These are phyloP conservation scores for Mycena crocata DNA, from an alignment of 768 basidiomycete species.

Conservation along the genomic window DNA sequence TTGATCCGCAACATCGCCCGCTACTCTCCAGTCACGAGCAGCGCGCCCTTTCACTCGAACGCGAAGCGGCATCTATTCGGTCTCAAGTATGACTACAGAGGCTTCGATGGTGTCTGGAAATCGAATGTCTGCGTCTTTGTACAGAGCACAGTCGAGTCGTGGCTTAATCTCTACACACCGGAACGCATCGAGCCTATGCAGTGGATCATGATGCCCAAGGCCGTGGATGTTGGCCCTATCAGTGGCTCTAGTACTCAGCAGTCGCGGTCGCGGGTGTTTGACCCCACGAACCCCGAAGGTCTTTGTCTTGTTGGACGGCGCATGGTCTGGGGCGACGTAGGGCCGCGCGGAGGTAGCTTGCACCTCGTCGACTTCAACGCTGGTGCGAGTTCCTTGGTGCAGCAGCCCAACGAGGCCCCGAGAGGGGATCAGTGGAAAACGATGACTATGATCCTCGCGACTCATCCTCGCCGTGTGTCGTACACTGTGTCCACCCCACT, in stretches of 20 bases:
- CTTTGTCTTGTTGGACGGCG: slow-evolving; percentile 16
- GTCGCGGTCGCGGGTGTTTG: not conserved
- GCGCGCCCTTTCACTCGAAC: not conserved
- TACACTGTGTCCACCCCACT: slow-evolving; percentile 6
- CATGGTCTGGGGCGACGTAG: slow-evolving; percentile 14
- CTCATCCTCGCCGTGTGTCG: slow-evolving; percentile 5
- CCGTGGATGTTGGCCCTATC: not conserved
- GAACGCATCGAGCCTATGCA: not conserved
- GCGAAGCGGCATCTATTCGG: slow-evolving; percentile 22
- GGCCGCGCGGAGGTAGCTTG: slow-evolving; percentile 6
- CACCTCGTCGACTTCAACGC: slow-evolving; percentile 17
- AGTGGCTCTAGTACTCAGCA: no score
- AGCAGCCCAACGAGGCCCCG: not conserved
- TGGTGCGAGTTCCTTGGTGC: not conserved
- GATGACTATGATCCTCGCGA: not conserved
- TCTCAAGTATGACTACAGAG: slow-evolving; percentile 18
- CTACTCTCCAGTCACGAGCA: not conserved
- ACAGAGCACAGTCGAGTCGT: slow-evolving; percentile 8
- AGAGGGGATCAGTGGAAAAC: not conserved
- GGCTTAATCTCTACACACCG: not conserved
- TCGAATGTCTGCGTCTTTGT: slow-evolving; percentile 13
- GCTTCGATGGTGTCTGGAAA: not conserved
- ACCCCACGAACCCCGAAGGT: slow-evolving; percentile 19
- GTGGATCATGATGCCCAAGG: not conserved
- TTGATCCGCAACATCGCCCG: slow-evolving; percentile 19